Evolutionary conservation across 2,329 filamentous ascomycete genomes (phyloP).

Genomic region (Pseudopithomyces chartarum): DNA sequence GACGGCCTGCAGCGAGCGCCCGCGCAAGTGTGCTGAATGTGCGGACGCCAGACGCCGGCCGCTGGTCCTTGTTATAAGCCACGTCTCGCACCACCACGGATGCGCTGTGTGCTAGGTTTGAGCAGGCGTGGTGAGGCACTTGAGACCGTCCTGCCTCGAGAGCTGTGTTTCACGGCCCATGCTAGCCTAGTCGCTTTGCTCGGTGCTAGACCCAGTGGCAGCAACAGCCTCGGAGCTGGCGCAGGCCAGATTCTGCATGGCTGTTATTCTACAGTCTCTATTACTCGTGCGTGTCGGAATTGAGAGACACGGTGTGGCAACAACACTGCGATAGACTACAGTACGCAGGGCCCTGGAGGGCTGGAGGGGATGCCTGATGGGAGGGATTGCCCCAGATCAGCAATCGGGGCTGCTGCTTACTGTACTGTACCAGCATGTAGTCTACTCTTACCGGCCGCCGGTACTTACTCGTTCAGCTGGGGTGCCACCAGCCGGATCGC

Average conservation of each 20-base stretch:
- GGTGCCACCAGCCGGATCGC: background rate
- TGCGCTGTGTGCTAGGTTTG: conserved; percentile 15
- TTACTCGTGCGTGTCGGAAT: no score
- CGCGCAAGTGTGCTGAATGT: background rate
- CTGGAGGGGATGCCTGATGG: no score
- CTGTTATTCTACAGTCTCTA: no score
- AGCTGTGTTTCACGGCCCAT: conserved; percentile 15
- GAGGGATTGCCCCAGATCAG: background rate
- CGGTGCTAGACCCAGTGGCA: background rate
- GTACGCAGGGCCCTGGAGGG: no score
- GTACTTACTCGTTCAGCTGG: background rate
- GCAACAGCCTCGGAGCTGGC: background rate
- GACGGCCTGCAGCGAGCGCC: background rate
- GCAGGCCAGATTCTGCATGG: no score
- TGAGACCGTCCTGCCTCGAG: conserved; percentile 9
- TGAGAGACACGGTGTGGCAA: no score
- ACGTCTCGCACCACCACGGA: background rate
- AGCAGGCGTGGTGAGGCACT: conserved; percentile 12
- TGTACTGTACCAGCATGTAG: no score
- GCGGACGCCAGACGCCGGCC: background rate
- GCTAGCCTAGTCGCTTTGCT: conserved; percentile 15
- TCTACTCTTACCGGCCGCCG: no score
- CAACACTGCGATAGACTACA: no score
- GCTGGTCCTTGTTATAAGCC: background rate
- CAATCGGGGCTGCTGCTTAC: background rate